Conservation (phyloP, 1,139 yeast species). For the Geotrichum citri-aurantii region DNA sequence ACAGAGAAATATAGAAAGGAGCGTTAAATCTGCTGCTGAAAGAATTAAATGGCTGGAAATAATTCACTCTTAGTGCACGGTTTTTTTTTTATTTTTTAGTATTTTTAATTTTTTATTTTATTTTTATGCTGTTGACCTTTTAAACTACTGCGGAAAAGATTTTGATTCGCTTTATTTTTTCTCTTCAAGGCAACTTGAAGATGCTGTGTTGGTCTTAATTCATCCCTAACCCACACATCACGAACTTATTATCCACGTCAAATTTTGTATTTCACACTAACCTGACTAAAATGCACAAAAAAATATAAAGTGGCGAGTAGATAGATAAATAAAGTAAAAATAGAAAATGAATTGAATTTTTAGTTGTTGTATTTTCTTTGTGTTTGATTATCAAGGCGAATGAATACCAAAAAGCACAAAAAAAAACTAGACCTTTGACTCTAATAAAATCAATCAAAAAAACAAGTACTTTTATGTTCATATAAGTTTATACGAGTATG, state of each 20-base stretch:
- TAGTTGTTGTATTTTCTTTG: no score
- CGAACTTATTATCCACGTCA: no score
- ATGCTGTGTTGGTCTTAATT: not conserved
- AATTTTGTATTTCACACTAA: no score
- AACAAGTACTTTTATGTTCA: not conserved
- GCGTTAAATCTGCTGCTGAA: not conserved
- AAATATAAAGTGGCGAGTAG: no score
- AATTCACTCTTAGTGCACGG: not conserved
- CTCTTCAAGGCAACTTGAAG: not conserved
- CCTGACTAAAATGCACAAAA: no score
- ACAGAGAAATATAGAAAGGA: not conserved
- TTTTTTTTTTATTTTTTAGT: not conserved
- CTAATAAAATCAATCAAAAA: not conserved
- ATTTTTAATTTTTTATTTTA: not conserved
- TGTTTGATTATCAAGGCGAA: no score
- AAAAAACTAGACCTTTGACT: not conserved
- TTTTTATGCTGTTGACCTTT: not conserved
- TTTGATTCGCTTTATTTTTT: not conserved
- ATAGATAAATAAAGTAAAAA: no score
- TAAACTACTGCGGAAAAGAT: not conserved
- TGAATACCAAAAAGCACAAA: not conserved
- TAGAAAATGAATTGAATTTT: no score
- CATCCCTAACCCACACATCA: not conserved
- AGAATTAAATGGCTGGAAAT: not conserved
- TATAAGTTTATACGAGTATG: not conserved